phyloP scores from a whole-genome alignment of 2,329 filamentous ascomycete species.

The Rutstroemia sp. region DNA sequence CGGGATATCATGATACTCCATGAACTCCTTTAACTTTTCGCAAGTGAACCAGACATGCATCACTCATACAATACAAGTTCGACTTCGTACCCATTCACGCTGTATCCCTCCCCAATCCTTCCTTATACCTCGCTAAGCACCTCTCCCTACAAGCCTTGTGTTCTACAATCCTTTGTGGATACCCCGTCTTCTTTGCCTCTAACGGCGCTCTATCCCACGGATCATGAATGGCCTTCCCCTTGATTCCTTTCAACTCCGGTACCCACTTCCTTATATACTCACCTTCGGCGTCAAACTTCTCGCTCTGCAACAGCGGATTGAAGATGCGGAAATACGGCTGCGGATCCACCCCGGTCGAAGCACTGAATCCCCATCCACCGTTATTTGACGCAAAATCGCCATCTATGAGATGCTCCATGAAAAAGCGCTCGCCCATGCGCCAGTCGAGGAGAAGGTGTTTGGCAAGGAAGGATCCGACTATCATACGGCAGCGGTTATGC shows the following conservation, averaged over 20 bases:
- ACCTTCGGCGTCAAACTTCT: slow-evolving; percentile 75
- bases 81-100: not conserved
- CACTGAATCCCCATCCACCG: slow-evolving; percentile 38
- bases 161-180: slow-evolving; percentile 67
- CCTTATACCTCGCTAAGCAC: slow-evolving; percentile 64
- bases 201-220: slow-evolving; percentile 62
- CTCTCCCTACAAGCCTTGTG: slow-evolving; percentile 63
- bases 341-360: slow-evolving; percentile 69
- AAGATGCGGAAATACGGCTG: slow-evolving; percentile 91
- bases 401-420: slow-evolving; percentile 60
- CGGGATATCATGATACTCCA: too few relatives aligned
- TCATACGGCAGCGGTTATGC: slow-evolving; percentile 83
- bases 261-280: slow-evolving; percentile 80
- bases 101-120: slow-evolving; percentile 45
- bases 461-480: slow-evolving; percentile 70
- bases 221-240: slow-evolving; percentile 69
- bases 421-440: slow-evolving; percentile 73
- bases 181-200: slow-evolving; percentile 57
- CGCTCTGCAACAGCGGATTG: slow-evolving; percentile 76
- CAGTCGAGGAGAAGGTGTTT: slow-evolving; percentile 80
- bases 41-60: too few relatives aligned
- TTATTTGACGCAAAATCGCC: slow-evolving; percentile 31
- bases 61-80: not conserved
- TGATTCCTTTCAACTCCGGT: slow-evolving; percentile 58
- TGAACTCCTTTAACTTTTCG: too few relatives aligned